Evolutionary conservation across 768 basidiomycete species (phyloP).

Genomic region (Leucocoprinus birnbaumii): DNA sequence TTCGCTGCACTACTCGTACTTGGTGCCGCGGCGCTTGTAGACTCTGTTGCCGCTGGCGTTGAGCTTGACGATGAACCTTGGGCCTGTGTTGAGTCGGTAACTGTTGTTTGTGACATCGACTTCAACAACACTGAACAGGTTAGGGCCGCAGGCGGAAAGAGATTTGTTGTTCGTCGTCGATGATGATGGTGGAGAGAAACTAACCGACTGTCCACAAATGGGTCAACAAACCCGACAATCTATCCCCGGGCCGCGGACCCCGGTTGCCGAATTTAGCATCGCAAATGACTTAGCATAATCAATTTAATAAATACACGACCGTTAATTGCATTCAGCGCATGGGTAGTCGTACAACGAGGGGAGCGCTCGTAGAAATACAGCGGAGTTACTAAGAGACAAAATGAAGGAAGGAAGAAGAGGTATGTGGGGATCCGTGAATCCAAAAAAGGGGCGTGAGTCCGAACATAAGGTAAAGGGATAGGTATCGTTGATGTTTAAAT

Average conservation of each 20-base stretch:
- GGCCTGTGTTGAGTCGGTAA: constrained; percentile 2
- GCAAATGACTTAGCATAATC: not conserved
- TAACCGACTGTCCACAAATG: not conserved
- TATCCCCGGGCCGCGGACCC: constrained; percentile 4
- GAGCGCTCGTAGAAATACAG: constrained; percentile 9
- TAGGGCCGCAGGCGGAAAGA: too few species aligned
- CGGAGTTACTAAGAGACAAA: not conserved
- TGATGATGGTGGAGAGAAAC: constrained; percentile 5
- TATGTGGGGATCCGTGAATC: not conserved
- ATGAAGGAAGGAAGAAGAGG: not conserved
- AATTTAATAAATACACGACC: not conserved
- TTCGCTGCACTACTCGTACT: not conserved
- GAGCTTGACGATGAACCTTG: constrained; percentile 12
- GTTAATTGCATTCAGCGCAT: too few species aligned
- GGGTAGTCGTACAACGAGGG: constrained; percentile 4
- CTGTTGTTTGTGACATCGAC: not conserved
- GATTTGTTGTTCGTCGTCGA: constrained; percentile 6
- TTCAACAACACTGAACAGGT: constrained; percentile 1
- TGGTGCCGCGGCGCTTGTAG: not conserved
- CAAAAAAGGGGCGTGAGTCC: not conserved
- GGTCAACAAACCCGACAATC: constrained; percentile 4
- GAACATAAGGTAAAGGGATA: not conserved
- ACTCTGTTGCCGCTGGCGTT: constrained; percentile 8
- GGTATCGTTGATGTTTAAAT: not conserved
- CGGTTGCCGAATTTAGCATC: constrained; percentile 5